A percentile compares a stretch with the other conserved stretches of the same genome.
These are phyloP conservation scores for Pseudopithomyces maydicus DNA, from an alignment of 2,329 filamentous ascomycete species.

Conservation along the genomic window DNA sequence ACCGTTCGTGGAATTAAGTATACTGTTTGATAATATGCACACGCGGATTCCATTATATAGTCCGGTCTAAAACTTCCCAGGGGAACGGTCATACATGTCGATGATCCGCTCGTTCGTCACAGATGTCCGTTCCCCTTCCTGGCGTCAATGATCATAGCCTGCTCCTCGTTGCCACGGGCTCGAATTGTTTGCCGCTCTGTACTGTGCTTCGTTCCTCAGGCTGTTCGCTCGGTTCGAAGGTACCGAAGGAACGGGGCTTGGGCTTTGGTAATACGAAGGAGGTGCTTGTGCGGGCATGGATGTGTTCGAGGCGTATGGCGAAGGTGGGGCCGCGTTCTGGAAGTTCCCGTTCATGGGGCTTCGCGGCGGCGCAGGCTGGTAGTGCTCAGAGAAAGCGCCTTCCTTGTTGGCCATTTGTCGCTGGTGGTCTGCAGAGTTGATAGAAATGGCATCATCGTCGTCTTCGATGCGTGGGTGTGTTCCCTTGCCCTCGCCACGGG, in stretches of 20 bases:
- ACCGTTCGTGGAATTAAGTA: conserved; percentile 33
- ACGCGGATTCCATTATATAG: conserved; percentile 23
- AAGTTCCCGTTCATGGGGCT: conserved; percentile 49
- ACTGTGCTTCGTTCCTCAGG: conserved; percentile 35
- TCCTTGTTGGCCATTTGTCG: conserved; percentile 40
- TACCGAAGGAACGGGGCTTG: conserved; percentile 35
- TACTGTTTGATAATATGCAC: conserved; percentile 31
- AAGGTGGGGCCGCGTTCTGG: conserved; percentile 44
- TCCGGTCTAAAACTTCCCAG: conserved; percentile 28
- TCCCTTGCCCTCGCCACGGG: conserved; percentile 72
- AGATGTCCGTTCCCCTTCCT: conserved; percentile 40
- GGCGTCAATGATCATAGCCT: conserved; percentile 63
- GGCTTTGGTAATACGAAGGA: conserved; percentile 44
- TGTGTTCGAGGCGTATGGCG: conserved; percentile 46
- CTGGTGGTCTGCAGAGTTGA: conserved; percentile 52
- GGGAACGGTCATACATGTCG: conserved; percentile 41
- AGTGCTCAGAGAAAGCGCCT: conserved; percentile 48
- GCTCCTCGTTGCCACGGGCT: conserved; percentile 70
- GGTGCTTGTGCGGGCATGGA: conserved; percentile 37
- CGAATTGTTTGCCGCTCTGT: conserved; percentile 57
- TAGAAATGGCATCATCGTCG: conserved; percentile 71
- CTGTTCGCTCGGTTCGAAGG: conserved; percentile 32
- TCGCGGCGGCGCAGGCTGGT: conserved; percentile 49
- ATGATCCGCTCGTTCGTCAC: conserved; percentile 39
- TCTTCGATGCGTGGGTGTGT: conserved; percentile 69